Base-by-base conservation (phyloP, 129 eudicot species). In the Centaurea solstitialis region DNA sequence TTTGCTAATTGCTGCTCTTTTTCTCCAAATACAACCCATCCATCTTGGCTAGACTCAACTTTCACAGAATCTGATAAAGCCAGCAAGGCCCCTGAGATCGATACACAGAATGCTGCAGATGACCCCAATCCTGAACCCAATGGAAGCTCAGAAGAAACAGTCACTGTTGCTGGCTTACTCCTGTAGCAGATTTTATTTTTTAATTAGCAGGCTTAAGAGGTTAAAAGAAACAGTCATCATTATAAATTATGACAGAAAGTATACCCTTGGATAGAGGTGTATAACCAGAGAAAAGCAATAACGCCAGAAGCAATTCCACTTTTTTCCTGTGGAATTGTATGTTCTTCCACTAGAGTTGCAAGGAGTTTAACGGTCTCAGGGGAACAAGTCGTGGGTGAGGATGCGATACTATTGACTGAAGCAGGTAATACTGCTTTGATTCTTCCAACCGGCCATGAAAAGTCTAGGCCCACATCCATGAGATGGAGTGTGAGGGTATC, bases 101-200 rank as follows among this genome's bases (percentile, higher is more conserved):
- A 87, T 21, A 96, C 99, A 90, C 95, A 93, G 57, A 89, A 87
- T 82, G 99, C 97, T 37, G 99, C 99, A 76, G 99, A 96, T 83
- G 99, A 96, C 68, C 99, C 99, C 87, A 93, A 85, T 73, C 99
- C 99, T 50, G 98, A 50, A 62, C 99, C 99, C 76, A 96, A 82
- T 38, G 99, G 99, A 79, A 96, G 98, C 91, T 93, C 96, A 74
- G 98, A 93, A 81, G 93, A 88, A 47, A 96, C 89, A 59, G 74
- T 85, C 73, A 86, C 91, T 73, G 85, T 96, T 70, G 97, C 98
- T 76, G 99, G 87, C 80, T 91, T 96, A 80, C 75, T 81, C 80
- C 99, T 95, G 87, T 80, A 74, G 18, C 73, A 72, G 47, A 72
- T 80, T 4, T 33, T n/a, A n/a, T 33, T 33, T 33, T 33, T 33